Evolutionary conservation across 176 grass and related monocot genomes (phyloP).

Genomic region (Avena insularis): DNA sequence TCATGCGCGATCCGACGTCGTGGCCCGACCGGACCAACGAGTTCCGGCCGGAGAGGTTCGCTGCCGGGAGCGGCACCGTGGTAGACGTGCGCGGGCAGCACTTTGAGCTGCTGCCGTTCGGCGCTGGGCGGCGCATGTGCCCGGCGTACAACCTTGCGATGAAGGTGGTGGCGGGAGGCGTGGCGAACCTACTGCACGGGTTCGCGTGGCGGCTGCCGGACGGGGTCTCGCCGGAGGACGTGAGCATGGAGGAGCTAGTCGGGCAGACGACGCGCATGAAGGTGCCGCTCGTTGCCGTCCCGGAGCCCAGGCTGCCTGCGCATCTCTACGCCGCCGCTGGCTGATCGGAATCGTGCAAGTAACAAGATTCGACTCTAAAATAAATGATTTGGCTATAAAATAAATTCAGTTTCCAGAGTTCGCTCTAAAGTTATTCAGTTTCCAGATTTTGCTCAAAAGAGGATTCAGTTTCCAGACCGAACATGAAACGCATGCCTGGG

Average conservation of each 20-base stretch:
- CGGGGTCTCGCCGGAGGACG: slow-evolving; percentile 40
- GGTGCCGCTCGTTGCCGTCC: slow-evolving; percentile 56
- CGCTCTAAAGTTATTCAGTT: too few relatives aligned
- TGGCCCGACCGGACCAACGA: slow-evolving; percentile 58
- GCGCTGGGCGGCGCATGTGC: slow-evolving; percentile 62
- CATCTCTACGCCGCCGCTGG: slow-evolving; percentile 36
- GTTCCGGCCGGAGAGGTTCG: slow-evolving; percentile 61
- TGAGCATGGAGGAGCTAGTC: slow-evolving; percentile 44
- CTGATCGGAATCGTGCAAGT: neutral
- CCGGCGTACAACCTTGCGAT: slow-evolving; percentile 59
- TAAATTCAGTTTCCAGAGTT: too few relatives aligned
- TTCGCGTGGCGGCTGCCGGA: slow-evolving; percentile 59
- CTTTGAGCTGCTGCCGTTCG: slow-evolving; percentile 70
- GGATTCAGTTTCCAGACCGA: too few relatives aligned
- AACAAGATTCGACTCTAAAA: too few relatives aligned
- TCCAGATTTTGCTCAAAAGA: too few relatives aligned
- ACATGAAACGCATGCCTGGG: too few relatives aligned
- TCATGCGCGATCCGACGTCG: slow-evolving; percentile 57
- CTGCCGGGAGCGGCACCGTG: slow-evolving; percentile 15
- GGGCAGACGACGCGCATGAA: slow-evolving; percentile 50
- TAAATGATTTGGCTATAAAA: too few relatives aligned
- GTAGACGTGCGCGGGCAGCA: slow-evolving; percentile 56
- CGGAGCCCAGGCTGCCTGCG: slow-evolving; percentile 45
- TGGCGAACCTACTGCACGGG: slow-evolving; percentile 62
- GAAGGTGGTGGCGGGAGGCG: slow-evolving; percentile 52